A percentile compares a stretch with the other conserved stretches of the same genome.
Conservation (phyloP, 495 filamentous ascomycete genomes). For the Tuber umbilicatum region DNA sequence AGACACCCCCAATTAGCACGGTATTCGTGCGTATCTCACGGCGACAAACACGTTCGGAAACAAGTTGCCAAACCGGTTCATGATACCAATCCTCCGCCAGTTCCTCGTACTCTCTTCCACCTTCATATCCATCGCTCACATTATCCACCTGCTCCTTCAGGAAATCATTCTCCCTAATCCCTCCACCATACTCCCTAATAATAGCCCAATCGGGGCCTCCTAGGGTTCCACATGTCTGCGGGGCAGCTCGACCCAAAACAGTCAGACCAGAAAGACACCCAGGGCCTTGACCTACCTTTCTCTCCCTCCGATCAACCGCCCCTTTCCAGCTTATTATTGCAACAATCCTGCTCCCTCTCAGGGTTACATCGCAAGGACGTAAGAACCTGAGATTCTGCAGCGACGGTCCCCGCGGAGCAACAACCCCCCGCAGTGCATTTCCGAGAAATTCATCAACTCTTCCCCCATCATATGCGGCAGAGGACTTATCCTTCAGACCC, state of each 20-base stretch:
- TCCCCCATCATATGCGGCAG: background rate
- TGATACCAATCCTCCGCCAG: background rate
- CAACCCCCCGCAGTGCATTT: background rate
- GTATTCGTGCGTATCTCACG: background rate
- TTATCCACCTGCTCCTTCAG: background rate
- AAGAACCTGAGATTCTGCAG: background rate
- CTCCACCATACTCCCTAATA: background rate
- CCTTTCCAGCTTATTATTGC: background rate
- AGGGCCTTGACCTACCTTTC: background rate
- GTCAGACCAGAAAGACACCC: background rate
- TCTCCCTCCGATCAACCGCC: background rate
- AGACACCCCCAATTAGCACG: background rate
- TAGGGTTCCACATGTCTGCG: background rate
- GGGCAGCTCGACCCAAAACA: background rate
- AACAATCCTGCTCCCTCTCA: background rate
- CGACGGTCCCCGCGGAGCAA: background rate
- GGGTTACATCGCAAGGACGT: background rate
- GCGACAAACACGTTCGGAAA: background rate
- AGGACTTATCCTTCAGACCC: background rate
- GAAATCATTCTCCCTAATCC: background rate
- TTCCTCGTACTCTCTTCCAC: background rate
- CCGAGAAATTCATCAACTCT: background rate
- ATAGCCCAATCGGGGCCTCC: background rate
- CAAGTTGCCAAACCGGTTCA: background rate
- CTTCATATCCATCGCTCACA: background rate